Base-by-base conservation (phyloP, 768 basidiomycete genomes). In the Tricholoma bakamatsutake region DNA sequence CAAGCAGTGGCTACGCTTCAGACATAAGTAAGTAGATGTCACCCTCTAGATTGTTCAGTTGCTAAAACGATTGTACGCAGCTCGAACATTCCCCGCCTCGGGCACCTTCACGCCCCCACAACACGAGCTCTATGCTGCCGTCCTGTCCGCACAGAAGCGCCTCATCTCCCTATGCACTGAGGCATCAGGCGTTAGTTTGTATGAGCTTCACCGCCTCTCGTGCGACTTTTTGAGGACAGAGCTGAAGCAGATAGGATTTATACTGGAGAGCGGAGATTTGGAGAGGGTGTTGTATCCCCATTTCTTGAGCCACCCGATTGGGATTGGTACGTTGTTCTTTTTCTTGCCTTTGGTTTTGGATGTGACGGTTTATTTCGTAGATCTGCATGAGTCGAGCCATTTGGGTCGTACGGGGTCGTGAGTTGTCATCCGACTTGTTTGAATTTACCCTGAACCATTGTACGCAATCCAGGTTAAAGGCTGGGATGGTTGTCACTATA, bases 401-500 rank as follows among this genome's bases (percentile, higher is more conserved):
- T 75, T 81, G 55, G 81, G 85, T 56, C 77, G 85, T 48, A 68
- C 72, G 54, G 77, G 72, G 18, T 68, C 73, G 85, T 84, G 64
- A 63, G 84, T 69, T 46, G 21, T 24, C 21, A 43, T 30, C 7
- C 11, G 24, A 49, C 15, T 8, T 53, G 30, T 42, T n/a, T 8
- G 28, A n/a, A 40, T 34, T 4, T 15, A 17, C 13, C 15, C 27
- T 50, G 18, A 28, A 6, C 17, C 6, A 17, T 8, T 21, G 17
- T 37, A 9, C 24, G 5, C 39, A 7, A 54, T 39, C 52, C 18
- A 90, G 93, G 24, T 67, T 98, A 54, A 79, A 84, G 58, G 77
- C 79, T 6, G 94, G 94, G 0, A 97, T 93, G 84, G 91, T 97
- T 6, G 83, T 97, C 43, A 97, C 95, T 0, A 80, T 98, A 56